A percentile compares a stretch with the other conserved stretches of the same genome.
Evolutionary conservation across 192 early-diverging fungal genomes (phyloP).

Genomic region (Backusella luteola): DNA sequence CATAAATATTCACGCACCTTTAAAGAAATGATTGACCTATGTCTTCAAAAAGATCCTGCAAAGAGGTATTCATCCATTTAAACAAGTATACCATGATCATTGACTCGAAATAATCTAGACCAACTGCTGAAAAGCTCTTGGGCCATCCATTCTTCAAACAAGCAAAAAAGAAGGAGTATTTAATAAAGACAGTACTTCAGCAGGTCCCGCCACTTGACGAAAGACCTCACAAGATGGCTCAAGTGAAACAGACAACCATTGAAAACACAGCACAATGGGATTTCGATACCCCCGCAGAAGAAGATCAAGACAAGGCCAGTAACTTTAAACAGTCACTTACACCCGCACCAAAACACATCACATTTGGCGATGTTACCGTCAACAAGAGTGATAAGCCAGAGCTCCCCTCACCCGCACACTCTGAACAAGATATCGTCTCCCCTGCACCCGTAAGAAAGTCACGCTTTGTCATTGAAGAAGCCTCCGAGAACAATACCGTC

Average conservation of each 20-base stretch:
- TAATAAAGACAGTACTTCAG: conserved; percentile 57
- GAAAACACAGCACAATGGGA: conserved; percentile 66
- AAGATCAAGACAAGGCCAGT: not conserved
- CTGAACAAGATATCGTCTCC: not conserved
- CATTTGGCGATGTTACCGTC: not conserved
- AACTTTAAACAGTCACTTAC: too few relatives aligned
- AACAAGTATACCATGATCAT: too few relatives aligned
- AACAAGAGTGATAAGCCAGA: not conserved
- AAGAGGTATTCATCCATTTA: conserved; percentile 42
- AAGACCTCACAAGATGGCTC: conserved; percentile 57
- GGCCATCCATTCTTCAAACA: conserved; percentile 76
- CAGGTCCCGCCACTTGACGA: conserved; percentile 69
- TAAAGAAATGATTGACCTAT: conserved; percentile 86
- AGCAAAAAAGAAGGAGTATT: conserved; percentile 68
- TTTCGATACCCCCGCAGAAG: conserved; percentile 45
- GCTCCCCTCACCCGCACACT: not conserved
- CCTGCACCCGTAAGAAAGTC: conserved; percentile 25
- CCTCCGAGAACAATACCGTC: conserved; percentile 14
- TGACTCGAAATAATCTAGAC: conserved; percentile 42
- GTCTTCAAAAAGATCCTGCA: conserved; percentile 76
- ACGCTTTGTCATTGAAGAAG: conserved; percentile 32
- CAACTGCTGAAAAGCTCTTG: conserved; percentile 73
- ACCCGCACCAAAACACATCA: conserved; percentile 1
- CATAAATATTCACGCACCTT: conserved; percentile 76
- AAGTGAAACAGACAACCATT: conserved; percentile 39